Percentiles rank a stretch among this genome's conserved stretches.
Evolutionary conservation across 2,329 filamentous ascomycete genomes (phyloP).

Genomic region (Colletotrichum euphorbiae): DNA sequence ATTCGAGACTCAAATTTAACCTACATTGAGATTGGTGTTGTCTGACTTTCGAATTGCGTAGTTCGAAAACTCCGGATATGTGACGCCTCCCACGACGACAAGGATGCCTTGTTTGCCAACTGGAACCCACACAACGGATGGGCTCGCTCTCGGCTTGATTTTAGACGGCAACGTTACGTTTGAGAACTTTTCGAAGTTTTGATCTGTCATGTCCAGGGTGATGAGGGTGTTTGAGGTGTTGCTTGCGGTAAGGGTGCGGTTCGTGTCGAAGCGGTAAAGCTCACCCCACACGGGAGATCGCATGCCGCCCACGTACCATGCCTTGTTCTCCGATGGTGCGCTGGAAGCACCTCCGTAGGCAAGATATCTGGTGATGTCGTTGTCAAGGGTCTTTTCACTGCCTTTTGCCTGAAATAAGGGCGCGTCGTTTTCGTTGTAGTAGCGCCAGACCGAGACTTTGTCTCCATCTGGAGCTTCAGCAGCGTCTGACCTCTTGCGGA

Average conservation of each 20-base stretch:
- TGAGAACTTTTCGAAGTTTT: conserved; percentile 64
- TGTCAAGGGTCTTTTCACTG: conserved; percentile 52
- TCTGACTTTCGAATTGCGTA: conserved; percentile 42
- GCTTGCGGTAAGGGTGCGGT: conserved; percentile 51
- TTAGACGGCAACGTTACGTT: conserved; percentile 64
- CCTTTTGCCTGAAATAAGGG: conserved; percentile 32
- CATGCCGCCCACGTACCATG: conserved; percentile 78
- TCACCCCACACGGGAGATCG: conserved; percentile 61
- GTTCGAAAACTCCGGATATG: conserved; percentile 63
- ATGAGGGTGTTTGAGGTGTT: conserved; percentile 67
- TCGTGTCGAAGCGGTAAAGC: conserved; percentile 54
- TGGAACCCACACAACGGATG: conserved; percentile 80
- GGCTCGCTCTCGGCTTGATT: conserved; percentile 68
- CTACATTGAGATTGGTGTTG: conserved; percentile 54
- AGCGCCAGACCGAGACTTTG: conserved; percentile 62
- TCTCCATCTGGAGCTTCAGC: conserved; percentile 56
- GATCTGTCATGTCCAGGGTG: conserved; percentile 67
- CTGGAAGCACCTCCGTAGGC: conserved; percentile 73
- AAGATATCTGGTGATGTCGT: conserved; percentile 68
- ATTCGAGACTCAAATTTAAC: conserved; percentile 32
- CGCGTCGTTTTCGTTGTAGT: conserved; percentile 60
- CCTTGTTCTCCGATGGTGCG: conserved; percentile 76
- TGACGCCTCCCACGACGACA: conserved; percentile 81
- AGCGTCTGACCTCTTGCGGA: conserved; percentile 51
- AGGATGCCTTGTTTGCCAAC: conserved; percentile 81